Percentiles rank a stretch among this genome's conserved stretches.
phyloP scores from a whole-genome alignment of 1,284 basidiomycete species.

The Puccinia sorghi region DNA sequence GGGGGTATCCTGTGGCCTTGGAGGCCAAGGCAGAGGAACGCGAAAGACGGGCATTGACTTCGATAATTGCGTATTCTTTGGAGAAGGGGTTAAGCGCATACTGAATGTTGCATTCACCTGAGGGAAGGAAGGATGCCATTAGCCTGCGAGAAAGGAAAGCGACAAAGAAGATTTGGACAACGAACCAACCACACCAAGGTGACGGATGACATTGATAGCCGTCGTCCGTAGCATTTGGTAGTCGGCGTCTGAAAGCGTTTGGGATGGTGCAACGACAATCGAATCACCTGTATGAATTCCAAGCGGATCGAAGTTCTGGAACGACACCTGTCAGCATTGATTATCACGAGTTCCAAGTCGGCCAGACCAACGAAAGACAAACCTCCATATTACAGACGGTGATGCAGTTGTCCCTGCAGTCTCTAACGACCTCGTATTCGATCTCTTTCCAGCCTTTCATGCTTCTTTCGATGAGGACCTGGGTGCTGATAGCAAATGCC shows the following conservation, averaged over 20 bases:
- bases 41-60: slow-evolving; percentile 98
- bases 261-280: slow-evolving; percentile 97
- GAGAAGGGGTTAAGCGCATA: slow-evolving; percentile 94
- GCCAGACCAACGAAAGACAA: slow-evolving; percentile 55
- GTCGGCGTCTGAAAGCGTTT: slow-evolving; percentile 94
- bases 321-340: slow-evolving; percentile 22
- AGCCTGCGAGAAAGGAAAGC: slow-evolving; percentile 2
- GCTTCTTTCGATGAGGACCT: slow-evolving; percentile 95
- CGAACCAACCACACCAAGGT: slow-evolving; percentile 81
- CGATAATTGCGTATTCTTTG: slow-evolving; percentile 97
- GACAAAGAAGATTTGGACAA: neutral
- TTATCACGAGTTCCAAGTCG: slow-evolving; percentile 14
- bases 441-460: slow-evolving; percentile 99
- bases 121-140: neutral
- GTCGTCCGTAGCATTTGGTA: slow-evolving; percentile 99
- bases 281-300: slow-evolving; percentile 99
- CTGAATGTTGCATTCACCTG: slow-evolving; percentile 94
- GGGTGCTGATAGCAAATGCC: slow-evolving; percentile 94
- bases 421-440: slow-evolving; percentile 98
- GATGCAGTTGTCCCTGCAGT: slow-evolving; percentile 96
- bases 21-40: slow-evolving; percentile 96
- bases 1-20: slow-evolving; percentile 96
- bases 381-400: slow-evolving; percentile 99
- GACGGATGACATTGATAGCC: slow-evolving; percentile 95
- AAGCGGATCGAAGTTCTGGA: slow-evolving; percentile 93